A percentile compares a stretch with the other conserved stretches of the same genome.
Conservation (phyloP, 768 basidiomycete species). For the Epithele typhae region DNA sequence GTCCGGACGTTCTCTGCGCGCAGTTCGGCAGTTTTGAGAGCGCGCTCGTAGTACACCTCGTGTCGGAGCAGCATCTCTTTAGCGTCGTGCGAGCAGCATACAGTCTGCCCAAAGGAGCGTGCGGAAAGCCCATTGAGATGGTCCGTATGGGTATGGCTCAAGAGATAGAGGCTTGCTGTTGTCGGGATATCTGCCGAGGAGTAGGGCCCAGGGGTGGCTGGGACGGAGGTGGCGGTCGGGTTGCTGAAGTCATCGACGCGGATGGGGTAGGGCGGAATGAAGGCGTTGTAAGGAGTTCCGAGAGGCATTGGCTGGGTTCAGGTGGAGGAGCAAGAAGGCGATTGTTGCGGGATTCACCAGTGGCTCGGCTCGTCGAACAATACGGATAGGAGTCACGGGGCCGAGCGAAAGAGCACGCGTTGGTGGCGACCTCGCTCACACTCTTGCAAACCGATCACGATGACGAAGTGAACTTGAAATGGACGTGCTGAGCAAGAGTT, state of each 20-base stretch:
- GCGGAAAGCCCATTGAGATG: conserved; percentile 76
- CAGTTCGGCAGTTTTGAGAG: conserved; percentile 48
- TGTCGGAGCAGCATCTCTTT: conserved; percentile 82
- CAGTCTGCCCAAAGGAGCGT: conserved; percentile 64
- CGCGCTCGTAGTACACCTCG: conserved; percentile 65
- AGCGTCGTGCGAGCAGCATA: conserved; percentile 79
- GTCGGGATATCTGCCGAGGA: conserved; percentile 11
- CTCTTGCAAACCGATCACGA: no score
- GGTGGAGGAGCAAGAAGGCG: neutral
- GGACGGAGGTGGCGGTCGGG: conserved; percentile 25
- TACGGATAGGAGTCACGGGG: no score
- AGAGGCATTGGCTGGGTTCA: conserved; percentile 77
- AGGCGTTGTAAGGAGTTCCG: conserved; percentile 74
- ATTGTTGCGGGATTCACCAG: neutral
- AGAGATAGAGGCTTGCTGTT: conserved; percentile 53
- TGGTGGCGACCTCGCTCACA: no score
- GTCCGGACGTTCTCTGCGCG: conserved; percentile 51
- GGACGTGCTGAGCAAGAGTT: no score
- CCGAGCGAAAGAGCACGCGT: no score
- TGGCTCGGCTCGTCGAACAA: no score
- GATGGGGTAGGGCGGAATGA: conserved; percentile 73
- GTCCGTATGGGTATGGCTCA: conserved; percentile 89
- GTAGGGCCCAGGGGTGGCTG: neutral
- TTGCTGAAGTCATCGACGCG: conserved; percentile 80
- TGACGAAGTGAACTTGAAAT: no score